Evolutionary conservation across 1,139 yeast genomes (phyloP), one percentile per base, ranked within the genome.

Genomic region (Petasospora fabianii): DNA sequence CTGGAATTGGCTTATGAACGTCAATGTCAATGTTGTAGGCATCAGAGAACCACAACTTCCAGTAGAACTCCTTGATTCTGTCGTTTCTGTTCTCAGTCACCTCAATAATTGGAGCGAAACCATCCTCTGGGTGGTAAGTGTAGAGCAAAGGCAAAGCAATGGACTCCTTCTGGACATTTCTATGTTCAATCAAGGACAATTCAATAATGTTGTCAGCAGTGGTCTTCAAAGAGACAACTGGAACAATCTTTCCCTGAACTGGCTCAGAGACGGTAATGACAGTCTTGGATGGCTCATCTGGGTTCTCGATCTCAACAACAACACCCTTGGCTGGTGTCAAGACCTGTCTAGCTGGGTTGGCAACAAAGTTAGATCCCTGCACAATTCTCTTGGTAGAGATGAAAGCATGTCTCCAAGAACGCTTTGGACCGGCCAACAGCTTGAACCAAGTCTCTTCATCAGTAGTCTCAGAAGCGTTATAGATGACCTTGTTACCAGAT

Each of bases 41-140:
- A 44, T 77, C 69, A 50, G 96, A 96, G 59, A 87, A 88, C 99
- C 99, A 92, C 56, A 88, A 73, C 61, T 82, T 81, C 98, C 98
- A 94, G 80, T 92, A 92, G 72, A 92, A 87, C 64, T 82, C 81
- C 73, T 92, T 92, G 65, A 94, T 90, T 66, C 97, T 80, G 43
- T 77, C 79, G 65, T 92, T 94, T 71, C 98, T 83, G 56, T 81
- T 94, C 51, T 79, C 84, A 84, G 87, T 84, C 31, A 84, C 75
- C 68, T 92, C 98, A 53, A 80, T 73, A 52, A 92, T 85, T 59
- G 98, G 97, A 45, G 97, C 96, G 62, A 84, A 90, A 17, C 98
- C 98, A 61, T 84, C 86, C 39, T 77, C 73, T 35, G 96, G 88
- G 56, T 80, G 73, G 70, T 84, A 92, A 42, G 69, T 75, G 77